Conservation (phyloP, 2,329 filamentous ascomycete species). For the Cryphonectria nitschkei region DNA sequence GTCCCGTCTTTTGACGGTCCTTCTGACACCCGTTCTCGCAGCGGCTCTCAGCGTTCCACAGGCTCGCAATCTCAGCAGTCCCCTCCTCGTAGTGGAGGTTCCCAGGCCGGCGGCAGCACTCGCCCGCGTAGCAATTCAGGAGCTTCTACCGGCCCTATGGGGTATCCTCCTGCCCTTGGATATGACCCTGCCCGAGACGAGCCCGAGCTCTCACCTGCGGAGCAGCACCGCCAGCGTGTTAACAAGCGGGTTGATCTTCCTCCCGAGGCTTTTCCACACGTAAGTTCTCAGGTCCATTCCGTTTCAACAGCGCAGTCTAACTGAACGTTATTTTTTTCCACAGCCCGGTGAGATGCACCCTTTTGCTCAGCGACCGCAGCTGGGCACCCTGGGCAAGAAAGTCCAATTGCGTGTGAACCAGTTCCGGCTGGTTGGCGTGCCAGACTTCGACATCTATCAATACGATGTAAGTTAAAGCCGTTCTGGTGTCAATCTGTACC, state of each 20-base stretch:
- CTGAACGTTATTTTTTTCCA: slow-evolving; percentile 27
- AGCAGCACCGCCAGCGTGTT: slow-evolving; percentile 32
- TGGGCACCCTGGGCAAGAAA: slow-evolving; percentile 60
- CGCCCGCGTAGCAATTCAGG: slow-evolving; percentile 25
- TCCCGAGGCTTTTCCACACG: slow-evolving; percentile 56
- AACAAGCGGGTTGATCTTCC: slow-evolving; percentile 60
- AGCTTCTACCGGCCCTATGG: slow-evolving; percentile 14
- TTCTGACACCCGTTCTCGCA: slow-evolving; percentile 27
- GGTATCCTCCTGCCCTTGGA: slow-evolving; percentile 37
- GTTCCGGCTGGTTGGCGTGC: slow-evolving; percentile 67
- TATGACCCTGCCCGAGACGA: slow-evolving; percentile 47
- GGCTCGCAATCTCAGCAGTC: slow-evolving; percentile 20
- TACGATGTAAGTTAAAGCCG: slow-evolving; percentile 71
- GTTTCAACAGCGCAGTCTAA: background rate
- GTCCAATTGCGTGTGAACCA: slow-evolving; percentile 70
- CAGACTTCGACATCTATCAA: slow-evolving; percentile 69
- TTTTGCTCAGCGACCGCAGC: slow-evolving; percentile 54
- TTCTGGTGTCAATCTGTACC: background rate
- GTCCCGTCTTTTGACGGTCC: slow-evolving; percentile 24
- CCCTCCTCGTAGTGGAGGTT: slow-evolving; percentile 16
- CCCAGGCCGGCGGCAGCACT: slow-evolving; percentile 19
- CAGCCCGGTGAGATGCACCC: slow-evolving; percentile 36
- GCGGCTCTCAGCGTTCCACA: slow-evolving; percentile 17
- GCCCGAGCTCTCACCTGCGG: background rate
- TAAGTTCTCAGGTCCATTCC: slow-evolving; percentile 34